phyloP scores from a whole-genome alignment of 169 alveolate genomes.

The Perkinsus marinus region DNA sequence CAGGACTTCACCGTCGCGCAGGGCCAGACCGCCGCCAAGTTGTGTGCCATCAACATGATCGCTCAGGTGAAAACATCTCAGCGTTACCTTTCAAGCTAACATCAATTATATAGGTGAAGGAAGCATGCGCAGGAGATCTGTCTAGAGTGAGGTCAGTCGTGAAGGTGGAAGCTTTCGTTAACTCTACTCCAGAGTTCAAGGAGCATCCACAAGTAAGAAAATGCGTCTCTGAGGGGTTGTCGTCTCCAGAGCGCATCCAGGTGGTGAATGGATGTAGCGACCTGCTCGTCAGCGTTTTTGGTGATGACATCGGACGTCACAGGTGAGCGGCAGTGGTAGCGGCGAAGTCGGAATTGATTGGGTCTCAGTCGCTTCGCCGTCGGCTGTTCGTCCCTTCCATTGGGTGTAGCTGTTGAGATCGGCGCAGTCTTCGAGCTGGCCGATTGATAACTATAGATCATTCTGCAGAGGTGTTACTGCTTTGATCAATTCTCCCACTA shows the following conservation, averaged over 20 bases:
- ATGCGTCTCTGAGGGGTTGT: too few relatives aligned
- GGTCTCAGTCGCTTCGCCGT: slow-evolving; percentile 1
- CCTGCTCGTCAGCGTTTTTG: background rate
- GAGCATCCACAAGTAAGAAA: background rate
- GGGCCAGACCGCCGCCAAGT: background rate
- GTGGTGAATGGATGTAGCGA: background rate
- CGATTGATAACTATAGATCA: too few relatives aligned
- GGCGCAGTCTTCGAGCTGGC: slow-evolving; percentile 2
- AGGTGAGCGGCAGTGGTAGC: background rate
- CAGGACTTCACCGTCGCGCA: background rate
- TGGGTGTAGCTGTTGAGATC: slow-evolving; percentile 3
- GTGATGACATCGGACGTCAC: background rate
- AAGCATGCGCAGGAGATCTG: background rate
- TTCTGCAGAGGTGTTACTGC: too few relatives aligned
- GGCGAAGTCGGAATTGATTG: background rate
- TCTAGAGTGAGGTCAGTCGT: background rate
- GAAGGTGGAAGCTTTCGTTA: slow-evolving; percentile 1
- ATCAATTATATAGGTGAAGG: background rate
- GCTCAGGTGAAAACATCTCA: background rate
- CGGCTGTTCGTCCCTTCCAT: background rate
- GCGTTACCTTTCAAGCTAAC: too few relatives aligned
- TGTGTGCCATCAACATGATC: background rate
- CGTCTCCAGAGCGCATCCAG: too few relatives aligned
- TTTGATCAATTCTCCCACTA: too few relatives aligned
- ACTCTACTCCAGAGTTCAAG: background rate